These are phyloP conservation scores for Boletus edulis DNA, from an alignment of 768 basidiomycete species.

Conservation along the genomic window DNA sequence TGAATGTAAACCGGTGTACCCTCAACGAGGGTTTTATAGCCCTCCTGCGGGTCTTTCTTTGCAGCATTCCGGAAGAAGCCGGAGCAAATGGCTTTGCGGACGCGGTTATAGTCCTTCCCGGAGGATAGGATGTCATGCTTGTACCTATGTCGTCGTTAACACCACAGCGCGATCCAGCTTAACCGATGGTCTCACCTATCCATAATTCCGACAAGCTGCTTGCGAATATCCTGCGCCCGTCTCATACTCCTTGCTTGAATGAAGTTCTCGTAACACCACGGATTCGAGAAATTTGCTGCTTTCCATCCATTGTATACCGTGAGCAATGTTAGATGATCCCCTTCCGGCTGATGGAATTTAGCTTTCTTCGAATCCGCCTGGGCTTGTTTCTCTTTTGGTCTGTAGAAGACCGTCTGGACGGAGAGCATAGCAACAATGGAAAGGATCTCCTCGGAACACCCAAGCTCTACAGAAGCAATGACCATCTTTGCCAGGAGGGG, in stretches of 20 bases:
- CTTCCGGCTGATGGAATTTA: constrained; percentile 99
- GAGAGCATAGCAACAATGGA: constrained; percentile 98
- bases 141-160: constrained; percentile 52
- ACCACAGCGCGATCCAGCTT: background rate
- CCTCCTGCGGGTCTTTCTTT: constrained; percentile 97
- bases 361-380: constrained; percentile 99
- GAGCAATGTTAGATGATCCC: constrained; percentile 87
- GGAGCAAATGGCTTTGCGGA: constrained; percentile 94
- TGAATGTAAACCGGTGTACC: constrained; percentile 99
- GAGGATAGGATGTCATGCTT: constrained; percentile 96
- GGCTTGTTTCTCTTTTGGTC: constrained; percentile 99
- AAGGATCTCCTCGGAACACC: constrained; percentile 97
- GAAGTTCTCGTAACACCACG: constrained; percentile 99
- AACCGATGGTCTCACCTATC: constrained; percentile 66
- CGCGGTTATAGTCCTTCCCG: constrained; percentile 88
- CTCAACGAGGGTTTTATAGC: constrained; percentile 96
- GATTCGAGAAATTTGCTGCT: constrained; percentile 91
- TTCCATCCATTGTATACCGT: constrained; percentile 99
- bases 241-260: constrained; percentile 98
- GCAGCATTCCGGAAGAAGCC: constrained; percentile 98
- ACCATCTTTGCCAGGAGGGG: constrained; percentile 96
- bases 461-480: constrained; percentile 94
- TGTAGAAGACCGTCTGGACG: constrained; percentile 94
- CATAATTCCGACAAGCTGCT: constrained; percentile 98
- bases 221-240: constrained; percentile 95